Evolutionary conservation across 768 basidiomycete genomes (phyloP), one percentile per base, ranked within the genome.

Genomic region (Russula dissimulans): DNA sequence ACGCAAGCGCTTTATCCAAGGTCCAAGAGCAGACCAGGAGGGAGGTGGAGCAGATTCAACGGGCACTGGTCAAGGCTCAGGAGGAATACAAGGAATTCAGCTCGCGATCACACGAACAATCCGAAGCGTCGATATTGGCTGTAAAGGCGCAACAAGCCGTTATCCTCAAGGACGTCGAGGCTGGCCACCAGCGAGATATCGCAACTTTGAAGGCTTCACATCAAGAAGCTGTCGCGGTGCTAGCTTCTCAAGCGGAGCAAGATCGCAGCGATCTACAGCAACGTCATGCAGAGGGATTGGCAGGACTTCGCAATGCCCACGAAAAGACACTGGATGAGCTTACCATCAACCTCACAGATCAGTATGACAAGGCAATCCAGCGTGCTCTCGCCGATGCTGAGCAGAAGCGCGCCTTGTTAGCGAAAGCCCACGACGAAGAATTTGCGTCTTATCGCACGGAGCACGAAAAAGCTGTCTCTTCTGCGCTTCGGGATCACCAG

Each of bases 111-210:
- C 77, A 68, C 62, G 74, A 73, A 62, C 81, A 84, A 47, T 68
- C 79, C 55, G 83, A 84, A 51, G 73, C 76, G 3, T 72, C 78
- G 1, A 67, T 82, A 11, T 75, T 72, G 46, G 65, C 71, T 31
- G 72, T 82, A 34, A 78, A 80, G 68, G 79, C 82, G 67, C 79
- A 83, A 62, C 83, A 89, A 53, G 76, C 79, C 5, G 65, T 70
- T 1, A 71, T 81, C 44, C 73, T 91, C 8, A 72, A 77, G 54
- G 81, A 84, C 58, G 66, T 86, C 38, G 79, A 82, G 64, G 77
- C 71, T 39, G 75, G 76, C 9, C 85, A 90, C 64, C 76, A 81
- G 49, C 78, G 77, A 59, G 83, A 86, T 47, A 61, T 81, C n/a
- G 69, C 74, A 7, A 69, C 75, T 34, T 69, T 87, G 60, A 77